These are phyloP conservation scores for Ceratocystis huliohia DNA, from an alignment of 2,329 filamentous ascomycete species.

Conservation along the genomic window DNA sequence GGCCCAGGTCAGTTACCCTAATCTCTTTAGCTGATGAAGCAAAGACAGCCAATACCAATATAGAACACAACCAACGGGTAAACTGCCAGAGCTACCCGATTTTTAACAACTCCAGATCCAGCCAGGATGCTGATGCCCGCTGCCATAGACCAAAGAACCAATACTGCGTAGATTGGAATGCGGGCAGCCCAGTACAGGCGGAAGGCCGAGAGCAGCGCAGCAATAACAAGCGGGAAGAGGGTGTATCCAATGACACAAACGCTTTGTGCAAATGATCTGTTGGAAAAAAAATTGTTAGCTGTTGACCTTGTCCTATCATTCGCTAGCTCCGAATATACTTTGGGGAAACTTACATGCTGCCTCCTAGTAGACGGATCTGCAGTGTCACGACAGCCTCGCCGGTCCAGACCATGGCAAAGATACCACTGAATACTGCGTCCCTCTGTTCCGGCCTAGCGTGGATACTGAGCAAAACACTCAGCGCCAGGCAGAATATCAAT, in stretches of 20 bases:
- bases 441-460: constrained; percentile 68
- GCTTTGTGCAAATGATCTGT: constrained; percentile 90
- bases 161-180: constrained; percentile 78
- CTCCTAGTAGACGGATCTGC: constrained; percentile 91
- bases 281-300: constrained; percentile 4
- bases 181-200: constrained; percentile 65
- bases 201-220: constrained; percentile 75
- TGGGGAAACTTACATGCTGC: constrained; percentile 71
- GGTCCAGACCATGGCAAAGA: constrained; percentile 95
- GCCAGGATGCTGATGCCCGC: constrained; percentile 93
- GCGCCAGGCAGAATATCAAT: constrained; percentile 78
- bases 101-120: constrained; percentile 89
- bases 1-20: not conserved
- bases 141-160: constrained; percentile 85
- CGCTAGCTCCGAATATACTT: not conserved
- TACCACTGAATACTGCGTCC: constrained; percentile 82
- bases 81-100: constrained; percentile 83
- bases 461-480: constrained; percentile 79
- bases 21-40: constrained; percentile 71
- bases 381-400: constrained; percentile 93
- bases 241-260: constrained; percentile 98
- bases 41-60: constrained; percentile 79
- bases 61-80: constrained; percentile 96
- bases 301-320: not conserved
- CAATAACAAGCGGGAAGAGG: constrained; percentile 89